Conservation (phyloP, 371 early-diverging fungal genomes). For the Mortierella sp. region DNA sequence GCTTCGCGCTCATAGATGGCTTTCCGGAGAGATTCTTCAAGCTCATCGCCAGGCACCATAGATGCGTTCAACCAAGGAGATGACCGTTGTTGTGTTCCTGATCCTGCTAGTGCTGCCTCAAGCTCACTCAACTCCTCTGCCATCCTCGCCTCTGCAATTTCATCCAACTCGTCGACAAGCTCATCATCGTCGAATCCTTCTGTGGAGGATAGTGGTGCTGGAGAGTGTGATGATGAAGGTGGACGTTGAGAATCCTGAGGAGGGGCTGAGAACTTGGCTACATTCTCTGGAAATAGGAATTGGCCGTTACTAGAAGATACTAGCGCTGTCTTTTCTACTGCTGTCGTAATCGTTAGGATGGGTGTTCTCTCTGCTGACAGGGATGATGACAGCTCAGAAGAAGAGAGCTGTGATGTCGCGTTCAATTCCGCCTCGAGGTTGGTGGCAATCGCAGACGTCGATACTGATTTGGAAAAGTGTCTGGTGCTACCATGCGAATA, state of each 20-base stretch:
- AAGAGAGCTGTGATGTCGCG: not conserved
- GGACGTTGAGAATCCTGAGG: slow-evolving; percentile 12
- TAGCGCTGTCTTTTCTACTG: slow-evolving; percentile 3
- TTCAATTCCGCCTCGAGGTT: slow-evolving; percentile 18
- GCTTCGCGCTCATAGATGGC: slow-evolving; percentile 35
- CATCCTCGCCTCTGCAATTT: too few relatives aligned
- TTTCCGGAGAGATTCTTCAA: slow-evolving; percentile 31
- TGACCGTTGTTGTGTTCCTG: too few relatives aligned
- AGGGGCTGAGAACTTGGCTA: slow-evolving; percentile 8
- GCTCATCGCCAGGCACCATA: slow-evolving; percentile 19
- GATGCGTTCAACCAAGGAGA: slow-evolving; percentile 29
- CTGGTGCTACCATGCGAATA: too few relatives aligned
- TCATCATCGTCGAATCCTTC: not conserved
- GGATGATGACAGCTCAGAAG: not conserved
- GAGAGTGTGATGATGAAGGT: too few relatives aligned
- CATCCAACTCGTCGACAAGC: too few relatives aligned
- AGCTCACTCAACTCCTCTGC: too few relatives aligned
- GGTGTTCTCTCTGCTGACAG: not conserved
- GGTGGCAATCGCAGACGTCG: slow-evolving; percentile 21
- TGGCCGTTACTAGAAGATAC: slow-evolving; percentile 25
- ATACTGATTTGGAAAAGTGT: slow-evolving; percentile 20
- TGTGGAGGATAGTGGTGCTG: slow-evolving; percentile 1
- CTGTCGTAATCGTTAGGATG: slow-evolving; percentile 5
- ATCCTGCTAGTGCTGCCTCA: too few relatives aligned
- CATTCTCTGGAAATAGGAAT: slow-evolving; percentile 28